phyloP scores from a whole-genome alignment of 2,329 filamentous ascomycete species.

The Aschersonia sp. region DNA sequence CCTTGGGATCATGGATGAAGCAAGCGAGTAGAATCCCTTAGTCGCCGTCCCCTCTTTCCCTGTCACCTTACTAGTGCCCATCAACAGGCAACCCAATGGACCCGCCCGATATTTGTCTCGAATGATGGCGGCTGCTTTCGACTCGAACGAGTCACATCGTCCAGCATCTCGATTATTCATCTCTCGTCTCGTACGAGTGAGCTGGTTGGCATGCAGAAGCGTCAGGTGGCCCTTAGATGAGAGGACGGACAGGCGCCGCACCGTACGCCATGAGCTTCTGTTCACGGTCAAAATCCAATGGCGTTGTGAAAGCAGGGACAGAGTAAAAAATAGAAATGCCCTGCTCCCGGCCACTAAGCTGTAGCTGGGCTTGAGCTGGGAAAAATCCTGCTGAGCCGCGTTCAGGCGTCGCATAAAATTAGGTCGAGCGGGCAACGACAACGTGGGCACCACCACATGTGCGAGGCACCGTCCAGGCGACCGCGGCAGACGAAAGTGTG shows the following conservation, averaged over 20 bases:
- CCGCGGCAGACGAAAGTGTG: background rate
- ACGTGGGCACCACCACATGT: background rate
- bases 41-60: background rate
- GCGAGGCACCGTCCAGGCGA: background rate
- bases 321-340: background rate
- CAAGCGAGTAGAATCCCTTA: background rate
- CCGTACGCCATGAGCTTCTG: background rate
- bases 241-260: background rate
- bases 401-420: background rate
- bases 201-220: background rate
- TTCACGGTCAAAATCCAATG: background rate
- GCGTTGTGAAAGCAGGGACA: background rate
- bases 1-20: background rate
- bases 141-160: background rate
- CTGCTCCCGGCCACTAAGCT: background rate
- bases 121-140: background rate
- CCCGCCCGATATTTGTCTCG: background rate
- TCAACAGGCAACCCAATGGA: background rate
- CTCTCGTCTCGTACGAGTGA: background rate
- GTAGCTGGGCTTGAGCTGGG: background rate
- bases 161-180: background rate
- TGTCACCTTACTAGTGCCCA: background rate
- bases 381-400: background rate
- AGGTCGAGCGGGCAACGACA: background rate
- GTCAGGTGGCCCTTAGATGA: background rate